A percentile compares a stretch with the other conserved stretches of the same genome.
These are phyloP conservation scores for Diaporthe citrichinensis DNA, from an alignment of 2,329 filamentous ascomycete genomes.

Conservation along the genomic window DNA sequence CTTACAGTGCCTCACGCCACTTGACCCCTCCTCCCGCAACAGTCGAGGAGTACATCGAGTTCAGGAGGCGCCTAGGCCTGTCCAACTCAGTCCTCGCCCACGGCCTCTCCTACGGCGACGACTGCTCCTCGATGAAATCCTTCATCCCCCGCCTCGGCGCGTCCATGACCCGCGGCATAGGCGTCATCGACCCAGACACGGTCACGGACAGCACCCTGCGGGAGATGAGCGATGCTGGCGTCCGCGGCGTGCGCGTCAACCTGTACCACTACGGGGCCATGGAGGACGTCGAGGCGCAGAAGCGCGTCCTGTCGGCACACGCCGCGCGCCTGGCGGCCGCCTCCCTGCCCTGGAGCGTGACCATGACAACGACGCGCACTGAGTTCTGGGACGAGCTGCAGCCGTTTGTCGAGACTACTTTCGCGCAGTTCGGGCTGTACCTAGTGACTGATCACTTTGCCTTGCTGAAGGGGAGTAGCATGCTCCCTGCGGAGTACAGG, in stretches of 20 bases:
- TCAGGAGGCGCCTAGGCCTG: neutral
- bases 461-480: conserved; percentile 52
- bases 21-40: neutral
- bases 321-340: conserved; percentile 44
- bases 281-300: conserved; percentile 54
- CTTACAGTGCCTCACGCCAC: neutral
- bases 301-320: conserved; percentile 49
- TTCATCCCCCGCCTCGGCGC: conserved; percentile 50
- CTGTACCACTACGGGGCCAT: conserved; percentile 54
- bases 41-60: conserved; percentile 3
- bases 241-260: conserved; percentile 54
- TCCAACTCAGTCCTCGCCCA: conserved; percentile 54
- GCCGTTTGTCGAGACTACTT: conserved; percentile 45
- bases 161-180: conserved; percentile 48
- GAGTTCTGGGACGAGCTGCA: conserved; percentile 49
- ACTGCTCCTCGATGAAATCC: conserved; percentile 51
- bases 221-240: conserved; percentile 48
- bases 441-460: conserved; percentile 56
- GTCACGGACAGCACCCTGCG: conserved; percentile 45
- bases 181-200: conserved; percentile 49
- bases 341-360: conserved; percentile 49
- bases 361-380: conserved; percentile 50
- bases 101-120: conserved; percentile 54
- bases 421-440: conserved; percentile 43
- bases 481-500: conserved; percentile 46